A percentile compares a stretch with the other conserved stretches of the same genome.
Evolutionary conservation across 2,329 filamentous ascomycete species (phyloP).

Genomic region (Penicillium occitanis): DNA sequence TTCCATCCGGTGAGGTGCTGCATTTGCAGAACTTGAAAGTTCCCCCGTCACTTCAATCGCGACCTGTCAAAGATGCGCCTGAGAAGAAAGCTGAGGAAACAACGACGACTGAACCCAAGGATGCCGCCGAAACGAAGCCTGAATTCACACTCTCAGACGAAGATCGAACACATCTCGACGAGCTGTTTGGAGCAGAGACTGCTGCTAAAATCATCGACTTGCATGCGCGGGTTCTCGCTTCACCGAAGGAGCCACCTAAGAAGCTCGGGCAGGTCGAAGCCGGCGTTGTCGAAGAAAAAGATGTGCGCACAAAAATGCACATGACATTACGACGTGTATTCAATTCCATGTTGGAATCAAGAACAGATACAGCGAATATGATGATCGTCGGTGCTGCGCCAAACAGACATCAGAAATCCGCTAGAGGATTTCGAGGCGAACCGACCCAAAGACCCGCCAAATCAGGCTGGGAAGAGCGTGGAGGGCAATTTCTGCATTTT

Average conservation of each 20-base stretch:
- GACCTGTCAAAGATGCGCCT: slow-evolving; percentile 1
- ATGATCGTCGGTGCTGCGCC: slow-evolving; percentile 57
- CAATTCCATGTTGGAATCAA: slow-evolving; percentile 72
- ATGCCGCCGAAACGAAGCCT: slow-evolving; percentile 17
- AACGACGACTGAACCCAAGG: slow-evolving; percentile 16
- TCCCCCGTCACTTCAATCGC: slow-evolving; percentile 25
- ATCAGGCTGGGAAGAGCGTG: slow-evolving; percentile 63
- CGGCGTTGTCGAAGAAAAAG: slow-evolving; percentile 59
- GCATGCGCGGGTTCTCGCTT: slow-evolving; percentile 54
- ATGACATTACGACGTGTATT: slow-evolving; percentile 74
- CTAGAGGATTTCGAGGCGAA: slow-evolving; percentile 34
- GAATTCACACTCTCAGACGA: slow-evolving; percentile 43
- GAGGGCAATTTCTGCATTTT: slow-evolving; percentile 84
- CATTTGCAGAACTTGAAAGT: slow-evolving; percentile 60
- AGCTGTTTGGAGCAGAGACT: slow-evolving; percentile 54
- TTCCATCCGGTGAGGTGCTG: slow-evolving; percentile 70
- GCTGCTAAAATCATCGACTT: slow-evolving; percentile 55
- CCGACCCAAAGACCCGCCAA: slow-evolving; percentile 42
- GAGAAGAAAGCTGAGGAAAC: slow-evolving; percentile 2
- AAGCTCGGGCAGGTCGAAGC: slow-evolving; percentile 57
- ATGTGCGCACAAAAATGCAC: slow-evolving; percentile 63
- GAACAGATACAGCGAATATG: slow-evolving; percentile 68
- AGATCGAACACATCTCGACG: slow-evolving; percentile 46
- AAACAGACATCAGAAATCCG: slow-evolving; percentile 35
- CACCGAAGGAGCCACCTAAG: slow-evolving; percentile 56